These are phyloP conservation scores for Nicotiana obtusifolia DNA, from an alignment of 257 asterid species.

Conservation along the genomic window DNA sequence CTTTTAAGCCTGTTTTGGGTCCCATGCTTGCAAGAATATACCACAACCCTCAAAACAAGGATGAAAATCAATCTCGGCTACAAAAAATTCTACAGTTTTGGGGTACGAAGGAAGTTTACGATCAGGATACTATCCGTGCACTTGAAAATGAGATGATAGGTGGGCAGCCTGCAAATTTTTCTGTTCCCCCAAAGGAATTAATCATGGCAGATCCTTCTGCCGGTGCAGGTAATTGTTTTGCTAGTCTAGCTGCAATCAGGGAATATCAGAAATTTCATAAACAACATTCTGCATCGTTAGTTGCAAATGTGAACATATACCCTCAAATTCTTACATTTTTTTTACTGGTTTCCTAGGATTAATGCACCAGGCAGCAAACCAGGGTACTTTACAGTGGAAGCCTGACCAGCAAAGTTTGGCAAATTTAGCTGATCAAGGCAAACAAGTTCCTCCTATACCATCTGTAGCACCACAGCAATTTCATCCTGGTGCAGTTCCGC, in stretches of 20 bases:
- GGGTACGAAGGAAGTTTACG: slow-evolving; percentile 94
- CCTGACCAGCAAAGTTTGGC: slow-evolving; percentile 44
- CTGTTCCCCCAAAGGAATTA: slow-evolving; percentile 43
- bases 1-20: slow-evolving; percentile 90
- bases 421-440: slow-evolving; percentile 48
- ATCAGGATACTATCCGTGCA: slow-evolving; percentile 68
- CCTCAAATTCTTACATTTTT: not conserved
- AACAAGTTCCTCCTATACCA: slow-evolving; percentile 47
- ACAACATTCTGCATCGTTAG: not conserved
- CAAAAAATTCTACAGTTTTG: slow-evolving; percentile 88
- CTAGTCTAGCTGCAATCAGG: not conserved
- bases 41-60: slow-evolving; percentile 87
- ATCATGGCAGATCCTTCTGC: slow-evolving; percentile 49
- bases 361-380: slow-evolving; percentile 37
- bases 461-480: slow-evolving; percentile 54
- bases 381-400: slow-evolving; percentile 45
- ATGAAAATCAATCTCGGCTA: slow-evolving; percentile 91
- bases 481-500: slow-evolving; percentile 49
- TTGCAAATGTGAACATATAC: not conserved
- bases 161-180: slow-evolving; percentile 46
- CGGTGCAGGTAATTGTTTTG: slow-evolving; percentile 36
- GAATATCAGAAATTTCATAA: not conserved
- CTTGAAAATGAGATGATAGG: slow-evolving; percentile 79
- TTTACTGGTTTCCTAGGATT: slow-evolving; percentile 25
- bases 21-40: slow-evolving; percentile 85